Base-by-base conservation (phyloP, 139 green algal genomes). In the Nannochloris sp. region DNA sequence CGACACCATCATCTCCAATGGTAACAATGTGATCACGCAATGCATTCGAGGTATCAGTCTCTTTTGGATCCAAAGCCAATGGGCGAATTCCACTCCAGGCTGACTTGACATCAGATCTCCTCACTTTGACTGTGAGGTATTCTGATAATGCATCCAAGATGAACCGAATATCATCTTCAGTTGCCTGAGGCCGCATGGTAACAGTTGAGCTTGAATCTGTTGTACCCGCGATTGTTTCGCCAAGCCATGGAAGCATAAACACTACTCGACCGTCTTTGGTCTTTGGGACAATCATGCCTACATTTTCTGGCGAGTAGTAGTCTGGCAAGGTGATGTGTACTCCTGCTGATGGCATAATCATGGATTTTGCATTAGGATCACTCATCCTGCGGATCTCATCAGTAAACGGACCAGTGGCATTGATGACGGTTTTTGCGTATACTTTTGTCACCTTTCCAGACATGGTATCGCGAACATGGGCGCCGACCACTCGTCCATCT, bases 261-360 rank as follows among this genome's bases (percentile, higher is more conserved):
- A 98, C 80, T 31, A 99, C 88, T 3, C 93, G 77, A 1, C 93
- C 93, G 65, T 99, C 93, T 76, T 93, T 92, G 53, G 93, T 98
- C 72, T 97, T 97, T 55, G 93, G 93, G 30, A 99, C 86, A 62
- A 99, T 97, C 66, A 99, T 82, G 33, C 93, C 93, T 6, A 85
- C 74, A 23, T 68, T 40, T 30, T 79, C 59, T 2, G 85, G 82
- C 26, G 78, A 86, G 68, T 97, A 98, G 70, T 91, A 98, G 55
- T 89, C 84, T 11, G 93, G 93, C 65, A 99, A 84, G 5, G 90
- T 94, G 40, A 99, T 75, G 65, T 99, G 93, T 11, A 91, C 82
- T 17, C 93, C 93, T 0, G 75, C 64, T 69, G 71, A 86, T 26
- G 88, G 81, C 57, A 77, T 84, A 44, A 99, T 89, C 60, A 95